These are phyloP conservation scores for Arabidopsis lyrata DNA, from an alignment of 441 rosid genomes.

Conservation along the genomic window DNA sequence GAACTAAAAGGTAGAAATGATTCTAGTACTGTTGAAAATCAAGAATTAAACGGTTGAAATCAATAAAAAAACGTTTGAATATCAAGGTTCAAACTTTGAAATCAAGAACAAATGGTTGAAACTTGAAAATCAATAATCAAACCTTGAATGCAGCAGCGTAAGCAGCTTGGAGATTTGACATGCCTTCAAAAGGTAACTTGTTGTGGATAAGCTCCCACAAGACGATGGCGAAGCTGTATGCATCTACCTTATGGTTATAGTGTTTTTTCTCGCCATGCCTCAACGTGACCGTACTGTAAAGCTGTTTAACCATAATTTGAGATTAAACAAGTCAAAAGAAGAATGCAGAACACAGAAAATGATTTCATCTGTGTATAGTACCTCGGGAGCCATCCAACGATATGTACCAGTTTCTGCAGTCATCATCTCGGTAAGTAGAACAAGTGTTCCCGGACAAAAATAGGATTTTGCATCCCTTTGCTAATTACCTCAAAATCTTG, in stretches of 20 bases:
- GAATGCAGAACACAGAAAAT: neutral
- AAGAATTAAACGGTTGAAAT: neutral
- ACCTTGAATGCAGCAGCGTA: constrained; percentile 99
- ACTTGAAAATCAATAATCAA: neutral
- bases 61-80: neutral
- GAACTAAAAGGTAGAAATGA: neutral
- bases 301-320: constrained; percentile 47
- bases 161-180: constrained; percentile 98
- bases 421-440: constrained; percentile 88
- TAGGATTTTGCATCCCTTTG: too few relatives aligned
- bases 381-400: constrained; percentile 99
- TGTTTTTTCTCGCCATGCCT: constrained; percentile 98
- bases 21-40: neutral
- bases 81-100: neutral
- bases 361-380: constrained; percentile 22
- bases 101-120: neutral
- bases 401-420: constrained; percentile 98
- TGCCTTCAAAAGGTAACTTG: constrained; percentile 97
- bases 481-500: neutral
- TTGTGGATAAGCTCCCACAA: constrained; percentile 95
- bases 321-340: neutral
- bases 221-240: constrained; percentile 92
- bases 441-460: too few relatives aligned
- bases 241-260: constrained; percentile 92
- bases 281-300: constrained; percentile 92